These are phyloP conservation scores for Alternaria rosae DNA, from an alignment of 2,329 filamentous ascomycete genomes.

Conservation along the genomic window DNA sequence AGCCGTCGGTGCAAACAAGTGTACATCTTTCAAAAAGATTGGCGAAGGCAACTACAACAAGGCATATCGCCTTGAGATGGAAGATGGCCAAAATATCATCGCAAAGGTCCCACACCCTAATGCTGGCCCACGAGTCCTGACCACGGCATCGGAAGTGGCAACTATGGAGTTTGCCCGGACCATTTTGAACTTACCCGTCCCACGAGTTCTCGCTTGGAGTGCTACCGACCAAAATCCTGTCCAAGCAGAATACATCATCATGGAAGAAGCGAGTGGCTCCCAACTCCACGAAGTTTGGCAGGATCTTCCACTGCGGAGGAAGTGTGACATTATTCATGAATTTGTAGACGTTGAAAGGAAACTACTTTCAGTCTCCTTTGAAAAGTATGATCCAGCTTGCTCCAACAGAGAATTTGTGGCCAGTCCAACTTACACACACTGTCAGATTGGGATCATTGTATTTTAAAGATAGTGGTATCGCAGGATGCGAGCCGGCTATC, in stretches of 20 bases:
- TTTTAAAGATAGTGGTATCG: conserved; percentile 27
- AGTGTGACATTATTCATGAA: conserved; percentile 31
- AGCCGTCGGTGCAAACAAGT: conserved; percentile 20
- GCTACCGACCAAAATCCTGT: conserved; percentile 34
- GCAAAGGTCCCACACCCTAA: conserved; percentile 38
- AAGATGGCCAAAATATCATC: conserved; percentile 30
- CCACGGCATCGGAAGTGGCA: conserved; percentile 38
- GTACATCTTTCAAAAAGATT: conserved; percentile 27
- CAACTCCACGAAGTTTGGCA: conserved; percentile 34
- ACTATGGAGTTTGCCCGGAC: conserved; percentile 36
- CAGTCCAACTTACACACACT: conserved; percentile 22
- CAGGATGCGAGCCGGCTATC: conserved; percentile 42
- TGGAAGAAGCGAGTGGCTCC: conserved; percentile 39
- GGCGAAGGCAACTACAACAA: conserved; percentile 35
- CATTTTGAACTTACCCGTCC: conserved; percentile 33
- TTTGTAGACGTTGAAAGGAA: conserved; percentile 41
- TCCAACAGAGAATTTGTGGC: conserved; percentile 27
- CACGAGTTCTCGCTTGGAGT: conserved; percentile 36
- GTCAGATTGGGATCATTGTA: conserved; percentile 31
- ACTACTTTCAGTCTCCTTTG: conserved; percentile 41
- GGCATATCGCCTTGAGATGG: conserved; percentile 25
- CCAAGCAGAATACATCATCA: conserved; percentile 42
- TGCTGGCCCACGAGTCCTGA: conserved; percentile 26
- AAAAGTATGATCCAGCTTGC: conserved; percentile 24
- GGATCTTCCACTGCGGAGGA: conserved; percentile 26